phyloP scores from a whole-genome alignment of 331 rosid genomes.

The Rhamnella rubrinervis region DNA sequence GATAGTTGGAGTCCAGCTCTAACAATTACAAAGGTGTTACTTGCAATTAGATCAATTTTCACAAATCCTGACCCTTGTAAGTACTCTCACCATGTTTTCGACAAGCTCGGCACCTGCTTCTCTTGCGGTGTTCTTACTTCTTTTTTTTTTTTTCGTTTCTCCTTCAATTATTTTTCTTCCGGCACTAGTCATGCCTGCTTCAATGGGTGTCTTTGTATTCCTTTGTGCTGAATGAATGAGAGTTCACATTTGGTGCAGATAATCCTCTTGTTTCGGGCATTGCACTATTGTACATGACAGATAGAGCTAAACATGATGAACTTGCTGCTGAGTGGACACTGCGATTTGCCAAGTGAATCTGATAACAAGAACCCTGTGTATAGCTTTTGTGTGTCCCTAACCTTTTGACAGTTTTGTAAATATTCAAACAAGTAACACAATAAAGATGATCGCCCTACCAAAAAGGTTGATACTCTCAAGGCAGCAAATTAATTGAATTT shows the following conservation, averaged over 20 bases:
- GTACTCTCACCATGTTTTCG: conserved; percentile 31
- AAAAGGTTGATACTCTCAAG: too few relatives aligned
- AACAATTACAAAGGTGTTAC: conserved; percentile 74
- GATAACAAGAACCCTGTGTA: neutral
- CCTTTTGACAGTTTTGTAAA: neutral
- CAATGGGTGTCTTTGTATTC: neutral
- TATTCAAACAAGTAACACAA: neutral
- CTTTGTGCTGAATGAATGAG: conserved; percentile 5
- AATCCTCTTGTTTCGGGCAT: conserved; percentile 65
- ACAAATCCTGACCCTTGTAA: conserved; percentile 77
- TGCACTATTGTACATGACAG: conserved; percentile 74
- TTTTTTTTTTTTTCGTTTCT: too few relatives aligned
- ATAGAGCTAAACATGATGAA: conserved; percentile 68
- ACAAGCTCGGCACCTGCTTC: neutral
- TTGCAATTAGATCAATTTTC: conserved; percentile 64
- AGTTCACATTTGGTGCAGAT: conserved; percentile 42
- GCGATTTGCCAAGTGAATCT: conserved; percentile 79
- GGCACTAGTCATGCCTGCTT: neutral
- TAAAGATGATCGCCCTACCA: too few relatives aligned
- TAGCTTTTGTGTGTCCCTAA: neutral
- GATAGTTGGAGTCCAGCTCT: conserved; percentile 97
- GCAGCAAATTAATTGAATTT: too few relatives aligned
- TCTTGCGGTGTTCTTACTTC: too few relatives aligned
- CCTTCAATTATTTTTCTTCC: neutral
- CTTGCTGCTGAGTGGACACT: conserved; percentile 80